These are phyloP conservation scores for Rhizopogon vinicolor DNA, from an alignment of 768 basidiomycete species.

Conservation along the genomic window DNA sequence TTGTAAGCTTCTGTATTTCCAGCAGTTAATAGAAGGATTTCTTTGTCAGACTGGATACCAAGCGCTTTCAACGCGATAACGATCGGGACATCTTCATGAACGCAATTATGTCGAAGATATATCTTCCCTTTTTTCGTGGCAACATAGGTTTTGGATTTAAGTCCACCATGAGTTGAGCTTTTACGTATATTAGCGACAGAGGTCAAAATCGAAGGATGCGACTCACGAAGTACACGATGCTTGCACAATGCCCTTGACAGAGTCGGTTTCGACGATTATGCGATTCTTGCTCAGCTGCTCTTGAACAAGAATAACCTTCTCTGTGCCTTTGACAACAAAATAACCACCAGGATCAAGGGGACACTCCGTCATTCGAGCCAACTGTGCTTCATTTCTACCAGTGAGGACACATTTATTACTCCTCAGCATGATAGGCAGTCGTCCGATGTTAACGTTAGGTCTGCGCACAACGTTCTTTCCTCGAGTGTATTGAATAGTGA, in stretches of 20 bases:
- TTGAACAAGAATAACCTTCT: constrained; percentile 98
- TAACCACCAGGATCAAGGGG: constrained; percentile 99
- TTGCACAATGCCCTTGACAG: constrained; percentile 84
- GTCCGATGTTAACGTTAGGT: constrained; percentile 80
- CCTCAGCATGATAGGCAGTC: constrained; percentile 93
- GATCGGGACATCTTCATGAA: constrained; percentile 95
- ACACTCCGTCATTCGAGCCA: constrained; percentile 96
- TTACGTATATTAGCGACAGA: constrained; percentile 6
- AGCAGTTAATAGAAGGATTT: constrained; percentile 90
- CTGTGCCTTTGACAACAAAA: constrained; percentile 98
- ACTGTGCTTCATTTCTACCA: constrained; percentile 66
- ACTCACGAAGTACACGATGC: constrained; percentile 95
- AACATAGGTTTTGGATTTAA: constrained; percentile 98
- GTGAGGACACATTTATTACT: constrained; percentile 93
- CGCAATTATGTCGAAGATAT: constrained; percentile 95
- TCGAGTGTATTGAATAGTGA: constrained; percentile 92
- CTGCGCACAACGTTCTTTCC: constrained; percentile 85
- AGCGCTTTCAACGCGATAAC: constrained; percentile 95
- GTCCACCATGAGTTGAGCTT: constrained; percentile 76
- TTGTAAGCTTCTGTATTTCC: constrained; percentile 89
- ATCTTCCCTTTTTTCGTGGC: constrained; percentile 92
- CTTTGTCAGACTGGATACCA: constrained; percentile 95
- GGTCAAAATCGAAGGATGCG: neutral
- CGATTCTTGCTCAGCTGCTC: constrained; percentile 99
- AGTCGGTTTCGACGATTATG: constrained; percentile 96